Conservation (phyloP, 495 filamentous ascomycete genomes). For the Penicillium lagena region DNA sequence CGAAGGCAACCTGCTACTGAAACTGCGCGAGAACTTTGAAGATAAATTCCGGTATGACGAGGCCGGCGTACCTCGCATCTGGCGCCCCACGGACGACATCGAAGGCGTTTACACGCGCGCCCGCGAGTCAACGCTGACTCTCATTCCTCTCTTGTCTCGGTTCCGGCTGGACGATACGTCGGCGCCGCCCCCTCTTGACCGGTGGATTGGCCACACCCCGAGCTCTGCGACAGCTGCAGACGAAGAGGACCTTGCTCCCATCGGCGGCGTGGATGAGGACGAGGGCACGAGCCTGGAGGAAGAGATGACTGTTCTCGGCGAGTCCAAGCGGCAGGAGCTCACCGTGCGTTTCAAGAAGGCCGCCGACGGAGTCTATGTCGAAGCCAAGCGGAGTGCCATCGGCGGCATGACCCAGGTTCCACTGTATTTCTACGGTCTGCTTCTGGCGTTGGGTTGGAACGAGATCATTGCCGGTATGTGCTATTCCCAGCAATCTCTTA, state of each 20-base stretch:
- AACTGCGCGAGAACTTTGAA: slow-evolving; percentile 96
- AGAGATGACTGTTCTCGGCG: slow-evolving; percentile 88
- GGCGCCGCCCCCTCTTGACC: slow-evolving; percentile 69
- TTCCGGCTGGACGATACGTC: slow-evolving; percentile 68
- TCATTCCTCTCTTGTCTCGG: slow-evolving; percentile 84
- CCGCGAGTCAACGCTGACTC: slow-evolving; percentile 78
- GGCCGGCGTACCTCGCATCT: slow-evolving; percentile 88
- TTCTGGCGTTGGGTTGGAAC: slow-evolving; percentile 93
- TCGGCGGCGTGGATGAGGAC: slow-evolving; percentile 86
- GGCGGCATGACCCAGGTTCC: slow-evolving; percentile 93
- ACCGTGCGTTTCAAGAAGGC: slow-evolving; percentile 95
- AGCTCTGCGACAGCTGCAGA: slow-evolving; percentile 68
- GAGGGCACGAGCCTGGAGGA: slow-evolving; percentile 90
- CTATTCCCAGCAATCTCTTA: not conserved
- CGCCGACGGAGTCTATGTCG: slow-evolving; percentile 93
- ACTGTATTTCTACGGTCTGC: slow-evolving; percentile 83
- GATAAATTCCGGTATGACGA: slow-evolving; percentile 99
- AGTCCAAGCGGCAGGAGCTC: slow-evolving; percentile 81
- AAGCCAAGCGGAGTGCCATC: slow-evolving; percentile 93
- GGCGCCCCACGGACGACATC: slow-evolving; percentile 95
- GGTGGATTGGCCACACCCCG: slow-evolving; percentile 79
- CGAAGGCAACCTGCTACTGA: slow-evolving; percentile 92
- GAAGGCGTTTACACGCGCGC: slow-evolving; percentile 89
- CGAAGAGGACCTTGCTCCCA: slow-evolving; percentile 80
- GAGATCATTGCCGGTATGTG: slow-evolving; percentile 83